Conservation (phyloP, 192 early-diverging fungal species). For the Chytriomyces confervae region DNA sequence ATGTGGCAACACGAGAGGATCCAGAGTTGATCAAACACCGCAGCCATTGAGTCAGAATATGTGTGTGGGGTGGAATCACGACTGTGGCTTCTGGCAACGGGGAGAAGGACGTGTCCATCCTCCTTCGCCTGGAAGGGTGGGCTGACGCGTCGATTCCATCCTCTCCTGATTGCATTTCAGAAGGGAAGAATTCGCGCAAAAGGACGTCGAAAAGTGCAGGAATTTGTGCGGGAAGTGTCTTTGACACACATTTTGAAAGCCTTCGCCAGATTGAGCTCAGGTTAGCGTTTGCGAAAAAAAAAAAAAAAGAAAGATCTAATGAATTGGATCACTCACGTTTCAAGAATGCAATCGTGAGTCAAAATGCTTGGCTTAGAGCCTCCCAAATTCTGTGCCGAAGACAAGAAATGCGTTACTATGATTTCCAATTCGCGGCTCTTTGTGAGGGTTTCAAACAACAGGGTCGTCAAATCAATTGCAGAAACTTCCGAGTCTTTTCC, state of each 20-base stretch:
- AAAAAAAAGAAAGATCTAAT: background rate
- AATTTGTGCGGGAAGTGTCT: conserved; percentile 24
- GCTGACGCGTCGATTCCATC: background rate
- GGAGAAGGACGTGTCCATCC: background rate
- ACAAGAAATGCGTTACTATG: conserved; percentile 3
- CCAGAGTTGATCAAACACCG: conserved; percentile 1
- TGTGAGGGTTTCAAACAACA: conserved; percentile 17
- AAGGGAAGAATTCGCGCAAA: background rate
- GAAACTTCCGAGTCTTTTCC: background rate
- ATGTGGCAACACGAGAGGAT: background rate
- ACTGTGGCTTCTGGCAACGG: background rate
- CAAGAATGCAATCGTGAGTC: background rate
- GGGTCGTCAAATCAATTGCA: conserved; percentile 11
- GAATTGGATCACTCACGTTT: background rate
- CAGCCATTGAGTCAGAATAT: background rate
- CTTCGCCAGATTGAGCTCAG: background rate
- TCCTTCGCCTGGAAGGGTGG: background rate
- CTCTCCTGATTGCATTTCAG: background rate
- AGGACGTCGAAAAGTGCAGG: conserved; percentile 5
- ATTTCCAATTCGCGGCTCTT: conserved; percentile 20
- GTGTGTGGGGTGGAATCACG: background rate
- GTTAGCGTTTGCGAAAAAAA: background rate
- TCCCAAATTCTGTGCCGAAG: background rate
- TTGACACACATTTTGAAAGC: conserved; percentile 6
- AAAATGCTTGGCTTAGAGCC: background rate